Percentiles rank a stretch among this genome's conserved stretches.
Conservation (phyloP, 2,329 filamentous ascomycete species). For the Fusarium coffeatum region DNA sequence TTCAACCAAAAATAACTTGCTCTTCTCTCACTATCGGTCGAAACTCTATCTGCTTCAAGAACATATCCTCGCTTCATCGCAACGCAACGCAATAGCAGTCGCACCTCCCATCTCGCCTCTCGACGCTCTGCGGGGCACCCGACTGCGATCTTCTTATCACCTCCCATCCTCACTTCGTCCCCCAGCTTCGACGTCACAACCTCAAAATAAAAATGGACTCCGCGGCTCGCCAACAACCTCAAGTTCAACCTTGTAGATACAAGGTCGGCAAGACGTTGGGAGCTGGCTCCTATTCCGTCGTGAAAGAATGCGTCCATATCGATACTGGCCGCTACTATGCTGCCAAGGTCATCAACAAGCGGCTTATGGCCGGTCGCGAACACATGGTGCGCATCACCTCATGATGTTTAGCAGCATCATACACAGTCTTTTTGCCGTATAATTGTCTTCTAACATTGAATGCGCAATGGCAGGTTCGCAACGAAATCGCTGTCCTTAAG, state of each 20-base stretch:
- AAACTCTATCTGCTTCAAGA: not conserved
- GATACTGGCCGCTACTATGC: slow-evolving; percentile 98
- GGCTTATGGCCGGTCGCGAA: slow-evolving; percentile 95
- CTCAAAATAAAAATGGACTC: slow-evolving; percentile 41
- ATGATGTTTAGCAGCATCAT: not conserved
- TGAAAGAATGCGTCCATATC: slow-evolving; percentile 99
- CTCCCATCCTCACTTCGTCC: slow-evolving; percentile 6
- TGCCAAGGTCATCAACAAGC: slow-evolving; percentile 99
- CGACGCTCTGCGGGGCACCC: slow-evolving; percentile 33
- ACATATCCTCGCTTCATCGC: not conserved
- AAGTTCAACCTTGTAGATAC: slow-evolving; percentile 95
- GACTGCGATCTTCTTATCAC: slow-evolving; percentile 18
- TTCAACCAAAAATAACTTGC: not conserved
- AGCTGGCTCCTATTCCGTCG: slow-evolving; percentile 96
- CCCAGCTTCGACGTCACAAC: slow-evolving; percentile 12
- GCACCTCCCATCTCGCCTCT: slow-evolving; percentile 1
- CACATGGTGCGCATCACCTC: slow-evolving; percentile 79
- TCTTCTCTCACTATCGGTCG: not conserved
- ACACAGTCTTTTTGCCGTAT: not conserved
- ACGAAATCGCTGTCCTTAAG: slow-evolving; percentile 97
- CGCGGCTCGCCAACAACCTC: slow-evolving; percentile 55
- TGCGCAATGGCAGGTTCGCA: slow-evolving; percentile 75
- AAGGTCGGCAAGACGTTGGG: slow-evolving; percentile 98
- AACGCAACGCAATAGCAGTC: not conserved
- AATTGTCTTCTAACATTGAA: slow-evolving; percentile 24